phyloP scores from a whole-genome alignment of 1,284 basidiomycete species.

The Termitomyces sp. region DNA sequence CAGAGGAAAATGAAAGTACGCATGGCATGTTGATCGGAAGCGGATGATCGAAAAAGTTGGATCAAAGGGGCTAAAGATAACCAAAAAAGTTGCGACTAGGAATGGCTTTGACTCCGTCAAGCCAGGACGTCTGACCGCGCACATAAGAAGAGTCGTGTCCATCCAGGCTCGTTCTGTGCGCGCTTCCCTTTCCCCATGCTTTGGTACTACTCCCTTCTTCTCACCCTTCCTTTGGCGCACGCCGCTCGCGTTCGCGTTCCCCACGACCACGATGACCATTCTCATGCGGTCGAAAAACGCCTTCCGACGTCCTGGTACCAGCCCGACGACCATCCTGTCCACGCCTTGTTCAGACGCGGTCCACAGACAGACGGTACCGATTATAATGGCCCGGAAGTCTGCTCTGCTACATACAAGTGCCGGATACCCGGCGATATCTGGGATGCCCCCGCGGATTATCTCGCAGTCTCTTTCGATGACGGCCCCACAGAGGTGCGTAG shows the following conservation, averaged over 20 bases:
- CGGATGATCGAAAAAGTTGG: neutral
- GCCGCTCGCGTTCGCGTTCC: conserved; percentile 30
- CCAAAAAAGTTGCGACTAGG: neutral
- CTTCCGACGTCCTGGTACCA: conserved; percentile 57
- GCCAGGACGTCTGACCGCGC: neutral
- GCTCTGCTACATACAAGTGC: conserved; percentile 68
- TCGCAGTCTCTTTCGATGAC: conserved; percentile 73
- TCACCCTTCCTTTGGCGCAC: conserved; percentile 32
- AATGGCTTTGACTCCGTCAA: neutral
- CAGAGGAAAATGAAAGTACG: conserved; percentile 1
- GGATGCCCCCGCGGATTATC: conserved; percentile 60
- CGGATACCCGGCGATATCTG: conserved; percentile 55
- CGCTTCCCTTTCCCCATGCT: conserved; percentile 5
- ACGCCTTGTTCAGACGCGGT: conserved; percentile 53
- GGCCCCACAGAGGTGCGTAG: conserved; percentile 57
- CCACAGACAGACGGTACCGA: conserved; percentile 35
- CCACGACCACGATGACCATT: conserved; percentile 26
- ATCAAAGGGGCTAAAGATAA: conserved; percentile 1
- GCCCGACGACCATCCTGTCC: conserved; percentile 47
- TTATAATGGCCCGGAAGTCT: conserved; percentile 48
- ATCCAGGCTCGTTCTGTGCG: neutral
- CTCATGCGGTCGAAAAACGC: conserved; percentile 24
- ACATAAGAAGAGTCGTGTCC: neutral
- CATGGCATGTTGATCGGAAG: conserved; percentile 2
- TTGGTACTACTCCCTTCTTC: conserved; percentile 19